These are phyloP conservation scores for Pterocarpus santalinus DNA, from an alignment of 306 rosid genomes.

Conservation along the genomic window DNA sequence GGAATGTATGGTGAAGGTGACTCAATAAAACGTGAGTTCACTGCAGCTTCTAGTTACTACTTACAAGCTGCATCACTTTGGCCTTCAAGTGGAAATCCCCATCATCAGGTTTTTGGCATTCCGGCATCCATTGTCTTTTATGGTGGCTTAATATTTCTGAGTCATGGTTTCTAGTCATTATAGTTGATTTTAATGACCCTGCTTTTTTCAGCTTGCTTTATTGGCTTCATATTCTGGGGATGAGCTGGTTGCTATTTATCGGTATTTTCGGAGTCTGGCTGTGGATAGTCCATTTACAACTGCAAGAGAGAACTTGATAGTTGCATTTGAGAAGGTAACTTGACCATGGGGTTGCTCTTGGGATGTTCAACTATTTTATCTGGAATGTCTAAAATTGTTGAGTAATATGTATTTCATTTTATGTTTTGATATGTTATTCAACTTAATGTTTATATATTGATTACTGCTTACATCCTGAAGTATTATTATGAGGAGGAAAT, in stretches of 20 bases:
- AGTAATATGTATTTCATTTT: too few species aligned
- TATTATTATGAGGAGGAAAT: conserved; percentile 24
- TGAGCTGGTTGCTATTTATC: conserved; percentile 79
- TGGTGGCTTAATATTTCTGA: conserved; percentile 17
- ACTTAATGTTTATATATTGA: neutral
- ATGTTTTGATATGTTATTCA: neutral
- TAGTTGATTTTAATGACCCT: conserved; percentile 38
- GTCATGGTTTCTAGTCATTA: neutral
- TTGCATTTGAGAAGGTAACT: conserved; percentile 96
- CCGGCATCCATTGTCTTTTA: neutral
- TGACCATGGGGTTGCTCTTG: neutral
- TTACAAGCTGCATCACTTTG: conserved; percentile 91
- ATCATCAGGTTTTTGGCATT: conserved; percentile 82
- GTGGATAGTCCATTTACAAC: conserved; percentile 93
- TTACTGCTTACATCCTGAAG: conserved; percentile 16
- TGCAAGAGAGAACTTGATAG: conserved; percentile 91
- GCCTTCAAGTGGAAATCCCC: conserved; percentile 96
- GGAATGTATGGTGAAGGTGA: conserved; percentile 93
- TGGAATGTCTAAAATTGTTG: too few species aligned
- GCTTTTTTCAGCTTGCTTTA: conserved; percentile 79
- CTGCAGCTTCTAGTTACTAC: conserved; percentile 97
- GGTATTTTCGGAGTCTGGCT: conserved; percentile 94
- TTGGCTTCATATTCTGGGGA: conserved; percentile 94
- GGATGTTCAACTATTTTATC: too few species aligned
- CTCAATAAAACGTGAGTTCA: conserved; percentile 80